Percentiles rank a stretch among this genome's conserved stretches.
Conservation (phyloP, 108 stramenopile species). For the Pseudonitzschia delicatissima region DNA sequence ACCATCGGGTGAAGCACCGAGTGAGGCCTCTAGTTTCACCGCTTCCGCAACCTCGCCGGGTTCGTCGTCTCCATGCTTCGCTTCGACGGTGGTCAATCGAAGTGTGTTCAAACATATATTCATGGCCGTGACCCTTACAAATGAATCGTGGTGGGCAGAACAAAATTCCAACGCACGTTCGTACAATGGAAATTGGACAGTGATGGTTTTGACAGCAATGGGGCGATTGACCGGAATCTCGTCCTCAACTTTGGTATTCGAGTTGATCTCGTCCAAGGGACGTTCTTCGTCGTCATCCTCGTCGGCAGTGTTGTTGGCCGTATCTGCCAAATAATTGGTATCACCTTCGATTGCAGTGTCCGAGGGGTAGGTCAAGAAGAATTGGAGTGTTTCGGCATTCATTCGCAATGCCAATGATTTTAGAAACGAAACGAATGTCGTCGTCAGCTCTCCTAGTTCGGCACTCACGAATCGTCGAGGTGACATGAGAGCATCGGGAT, state of each 20-base stretch:
- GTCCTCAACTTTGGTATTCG: background rate
- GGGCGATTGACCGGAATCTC: slow-evolving; percentile 13
- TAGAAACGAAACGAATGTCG: slow-evolving; percentile 80
- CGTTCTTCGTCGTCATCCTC: slow-evolving; percentile 23
- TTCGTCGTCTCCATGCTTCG: slow-evolving; percentile 21
- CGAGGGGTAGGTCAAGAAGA: slow-evolving; percentile 71
- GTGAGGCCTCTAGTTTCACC: slow-evolving; percentile 15
- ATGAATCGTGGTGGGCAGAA: slow-evolving; percentile 75
- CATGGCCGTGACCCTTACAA: slow-evolving; percentile 85
- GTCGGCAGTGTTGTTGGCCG: background rate
- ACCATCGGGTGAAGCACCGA: slow-evolving; percentile 53
- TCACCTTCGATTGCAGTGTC: slow-evolving; percentile 14
- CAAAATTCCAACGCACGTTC: slow-evolving; percentile 85
- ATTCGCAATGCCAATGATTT: slow-evolving; percentile 85
- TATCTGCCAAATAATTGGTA: slow-evolving; percentile 23
- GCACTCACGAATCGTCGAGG: slow-evolving; percentile 37
- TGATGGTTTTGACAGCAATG: slow-evolving; percentile 21
- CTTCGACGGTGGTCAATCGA: slow-evolving; percentile 58
- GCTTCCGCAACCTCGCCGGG: slow-evolving; percentile 8
- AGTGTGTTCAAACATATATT: slow-evolving; percentile 88
- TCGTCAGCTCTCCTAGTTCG: slow-evolving; percentile 79
- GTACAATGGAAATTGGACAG: slow-evolving; percentile 81
- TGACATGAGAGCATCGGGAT: slow-evolving; percentile 9
- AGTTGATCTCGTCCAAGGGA: slow-evolving; percentile 35
- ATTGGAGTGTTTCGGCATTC: slow-evolving; percentile 85